Conservation (phyloP, 2,329 filamentous ascomycete species). For the Raffaelea ambrosiae region DNA sequence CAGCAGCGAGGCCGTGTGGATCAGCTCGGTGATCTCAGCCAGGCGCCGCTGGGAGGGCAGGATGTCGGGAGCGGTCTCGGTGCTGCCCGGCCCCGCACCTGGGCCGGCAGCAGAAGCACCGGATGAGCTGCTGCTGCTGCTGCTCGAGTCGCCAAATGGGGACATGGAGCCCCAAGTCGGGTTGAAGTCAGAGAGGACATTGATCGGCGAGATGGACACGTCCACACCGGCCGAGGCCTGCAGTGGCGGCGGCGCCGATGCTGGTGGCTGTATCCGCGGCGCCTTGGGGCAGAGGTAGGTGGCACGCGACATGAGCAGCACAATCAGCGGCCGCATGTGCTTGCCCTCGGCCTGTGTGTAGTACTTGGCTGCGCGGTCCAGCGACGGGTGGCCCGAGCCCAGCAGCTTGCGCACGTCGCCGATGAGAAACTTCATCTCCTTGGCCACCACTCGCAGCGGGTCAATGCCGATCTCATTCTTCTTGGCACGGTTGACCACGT, state of each 20-base stretch:
- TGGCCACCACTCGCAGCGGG: constrained; percentile 80
- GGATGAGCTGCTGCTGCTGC: not conserved
- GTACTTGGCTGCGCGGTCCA: constrained; percentile 95
- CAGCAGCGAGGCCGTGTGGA: constrained; percentile 91
- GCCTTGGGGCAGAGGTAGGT: constrained; percentile 68
- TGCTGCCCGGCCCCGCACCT: constrained; percentile 24
- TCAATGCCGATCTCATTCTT: constrained; percentile 69
- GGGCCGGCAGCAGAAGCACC: not conserved
- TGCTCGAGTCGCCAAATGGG: not conserved
- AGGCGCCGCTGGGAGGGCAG: constrained; percentile 87
- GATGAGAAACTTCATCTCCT: constrained; percentile 93
- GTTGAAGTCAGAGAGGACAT: constrained; percentile 70
- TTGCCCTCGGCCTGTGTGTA: constrained; percentile 96
- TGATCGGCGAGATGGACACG: constrained; percentile 43
- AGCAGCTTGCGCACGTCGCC: constrained; percentile 90
- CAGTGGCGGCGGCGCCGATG: constrained; percentile 20
- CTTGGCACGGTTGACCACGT: constrained; percentile 53
- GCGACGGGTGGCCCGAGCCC: constrained; percentile 85
- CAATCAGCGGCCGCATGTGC: constrained; percentile 88
- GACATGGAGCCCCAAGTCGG: constrained; percentile 39
- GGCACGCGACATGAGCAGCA: constrained; percentile 92
- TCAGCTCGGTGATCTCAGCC: constrained; percentile 94
- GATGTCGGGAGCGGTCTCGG: constrained; percentile 57
- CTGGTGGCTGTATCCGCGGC: constrained; percentile 20
- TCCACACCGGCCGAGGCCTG: constrained; percentile 41